A percentile compares a stretch with the other conserved stretches of the same genome.
phyloP scores from a whole-genome alignment of 257 asterid genomes.

The Cordia subcordata region DNA sequence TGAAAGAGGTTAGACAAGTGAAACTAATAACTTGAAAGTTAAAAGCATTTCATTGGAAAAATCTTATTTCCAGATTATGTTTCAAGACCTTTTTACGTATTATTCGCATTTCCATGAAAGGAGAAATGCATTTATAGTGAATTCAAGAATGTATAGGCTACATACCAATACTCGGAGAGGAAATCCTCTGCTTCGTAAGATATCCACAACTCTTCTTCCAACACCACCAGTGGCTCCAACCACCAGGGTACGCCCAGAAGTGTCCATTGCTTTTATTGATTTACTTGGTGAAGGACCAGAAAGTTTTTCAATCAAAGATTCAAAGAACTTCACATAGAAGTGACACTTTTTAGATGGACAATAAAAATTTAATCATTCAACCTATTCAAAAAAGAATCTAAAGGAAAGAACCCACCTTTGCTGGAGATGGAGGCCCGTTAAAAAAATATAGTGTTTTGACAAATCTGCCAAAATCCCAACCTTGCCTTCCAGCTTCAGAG shows the following conservation, averaged over 20 bases:
- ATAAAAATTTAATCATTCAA: neutral
- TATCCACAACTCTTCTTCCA: constrained; percentile 87
- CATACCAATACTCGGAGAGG: constrained; percentile 76
- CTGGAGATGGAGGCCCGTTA: constrained; percentile 95
- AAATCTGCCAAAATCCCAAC: constrained; percentile 95
- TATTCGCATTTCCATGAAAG: no score
- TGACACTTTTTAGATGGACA: constrained; percentile 35
- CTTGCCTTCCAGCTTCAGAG: constrained; percentile 58
- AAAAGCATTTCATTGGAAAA: neutral
- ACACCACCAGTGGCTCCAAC: constrained; percentile 99
- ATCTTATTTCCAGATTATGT: neutral
- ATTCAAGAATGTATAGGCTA: neutral
- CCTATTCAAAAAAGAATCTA: constrained; percentile 12
- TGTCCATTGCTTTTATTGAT: constrained; percentile 54
- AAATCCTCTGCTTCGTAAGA: constrained; percentile 56
- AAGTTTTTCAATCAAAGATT: constrained; percentile 83
- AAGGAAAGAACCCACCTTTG: constrained; percentile 49
- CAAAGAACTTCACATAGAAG: constrained; percentile 60
- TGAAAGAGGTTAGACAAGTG: no score
- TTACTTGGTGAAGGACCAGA: constrained; percentile 79
- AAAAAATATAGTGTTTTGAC: constrained; percentile 77
- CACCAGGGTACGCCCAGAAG: constrained; percentile 66
- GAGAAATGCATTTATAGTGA: neutral
- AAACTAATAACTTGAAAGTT: no score
- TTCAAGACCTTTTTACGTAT: no score